A percentile compares a stretch with the other conserved stretches of the same genome.
These are phyloP conservation scores for Ensete ventricosum DNA, from an alignment of 176 grass and related monocot genomes.

Conservation along the genomic window DNA sequence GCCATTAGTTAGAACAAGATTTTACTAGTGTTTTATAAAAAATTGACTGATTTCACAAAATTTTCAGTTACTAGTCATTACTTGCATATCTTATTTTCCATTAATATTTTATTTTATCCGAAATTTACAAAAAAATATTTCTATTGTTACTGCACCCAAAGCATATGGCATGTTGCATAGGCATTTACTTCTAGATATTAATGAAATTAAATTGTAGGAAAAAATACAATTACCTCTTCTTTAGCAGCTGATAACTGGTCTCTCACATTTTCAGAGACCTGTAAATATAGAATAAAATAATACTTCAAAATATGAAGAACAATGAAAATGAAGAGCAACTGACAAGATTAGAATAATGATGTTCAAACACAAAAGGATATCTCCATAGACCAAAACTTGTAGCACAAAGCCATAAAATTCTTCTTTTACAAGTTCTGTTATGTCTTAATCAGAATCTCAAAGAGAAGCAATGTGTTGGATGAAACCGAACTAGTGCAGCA, in stretches of 20 bases:
- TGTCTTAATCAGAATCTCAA: background rate
- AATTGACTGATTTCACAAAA: too few species aligned
- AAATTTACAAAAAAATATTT: too few species aligned
- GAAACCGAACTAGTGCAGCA: background rate
- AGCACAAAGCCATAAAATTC: too few species aligned
- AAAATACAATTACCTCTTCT: constrained; percentile 39
- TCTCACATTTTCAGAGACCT: constrained; percentile 57
- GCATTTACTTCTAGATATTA: background rate
- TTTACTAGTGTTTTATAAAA: too few species aligned
- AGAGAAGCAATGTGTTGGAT: background rate
- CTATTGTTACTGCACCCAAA: too few species aligned
- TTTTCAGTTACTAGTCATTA: too few species aligned
- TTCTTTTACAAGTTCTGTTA: too few species aligned
- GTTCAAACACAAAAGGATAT: background rate
- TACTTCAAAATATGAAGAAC: background rate
- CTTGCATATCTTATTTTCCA: too few species aligned
- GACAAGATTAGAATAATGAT: background rate
- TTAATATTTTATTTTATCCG: too few species aligned
- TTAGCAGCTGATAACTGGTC: constrained; percentile 54
- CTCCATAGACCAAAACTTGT: too few species aligned
- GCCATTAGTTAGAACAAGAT: too few species aligned
- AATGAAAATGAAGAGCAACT: background rate
- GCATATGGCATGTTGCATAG: too few species aligned
- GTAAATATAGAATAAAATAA: constrained; percentile 6
- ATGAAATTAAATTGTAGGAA: background rate